Evolutionary conservation across 345 rosid species (phyloP), one percentile per base, ranked within the genome.

Genomic region (Lepidium aucheri): DNA sequence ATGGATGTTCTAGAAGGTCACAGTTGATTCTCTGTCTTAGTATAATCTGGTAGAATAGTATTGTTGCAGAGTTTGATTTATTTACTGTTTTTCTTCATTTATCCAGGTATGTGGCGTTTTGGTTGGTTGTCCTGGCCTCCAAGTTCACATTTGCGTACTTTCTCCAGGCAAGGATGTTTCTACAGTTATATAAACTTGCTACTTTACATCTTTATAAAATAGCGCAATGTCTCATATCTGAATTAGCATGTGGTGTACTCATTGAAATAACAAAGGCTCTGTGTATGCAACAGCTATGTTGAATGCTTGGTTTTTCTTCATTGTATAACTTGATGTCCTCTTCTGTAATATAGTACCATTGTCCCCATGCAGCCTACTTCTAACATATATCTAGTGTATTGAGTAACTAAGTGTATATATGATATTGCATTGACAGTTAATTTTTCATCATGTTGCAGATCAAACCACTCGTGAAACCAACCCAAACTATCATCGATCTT

Each of bases 131-230:
- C 76, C 80, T 90, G 71, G 80, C 56, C 15, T 80, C 95, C 89
- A 94, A 90, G 79, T 94, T 90, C 74, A 77, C 85, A 50, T 94
- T 94, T 76, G 84, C 99, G 9, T 94, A 94, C 82, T 94, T 94
- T 82, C 96, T 94, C 78, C 97, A 94, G 96, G 99, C 74, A 86
- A 88, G 95, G 53, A 67, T 60, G 36, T 36, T 74, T 33, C 52
- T 36, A 39, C 51, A 60, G 53, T 44, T 46, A 34, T 53, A 28
- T 30, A 34, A 24, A 13, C 45, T 58, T 35, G 69, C 45, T 64
- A 56, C 22, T 32, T 30, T n/a, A 38, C 34, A 71, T 63, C 28
- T 53, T 32, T 54, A 54, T 42, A 42, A 44, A 43, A n/a, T 54
- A 18, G 20, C 18, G 3, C 22, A 42, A 13, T 30, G 43, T 18